Conservation (phyloP, 192 early-diverging fungal genomes). For the Gorgonomyces haynaldii region DNA sequence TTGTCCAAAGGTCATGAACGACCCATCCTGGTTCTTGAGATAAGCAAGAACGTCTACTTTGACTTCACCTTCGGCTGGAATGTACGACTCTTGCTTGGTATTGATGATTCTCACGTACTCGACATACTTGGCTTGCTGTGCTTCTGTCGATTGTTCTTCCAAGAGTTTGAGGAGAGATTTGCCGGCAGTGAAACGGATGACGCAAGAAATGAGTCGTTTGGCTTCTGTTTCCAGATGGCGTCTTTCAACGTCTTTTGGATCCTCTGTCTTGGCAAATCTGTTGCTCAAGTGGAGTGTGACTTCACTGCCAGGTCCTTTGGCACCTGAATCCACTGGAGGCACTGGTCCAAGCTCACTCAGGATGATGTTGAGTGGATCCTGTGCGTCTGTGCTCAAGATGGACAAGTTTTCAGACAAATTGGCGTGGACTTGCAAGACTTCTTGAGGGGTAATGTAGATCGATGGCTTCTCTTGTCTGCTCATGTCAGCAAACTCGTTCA, state of each 20-base stretch:
- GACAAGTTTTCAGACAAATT: conserved; percentile 63
- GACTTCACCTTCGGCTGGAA: neutral
- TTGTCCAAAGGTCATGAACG: conserved; percentile 59
- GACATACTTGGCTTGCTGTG: conserved; percentile 57
- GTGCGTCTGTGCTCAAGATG: conserved; percentile 4
- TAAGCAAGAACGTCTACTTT: neutral
- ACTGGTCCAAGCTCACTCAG: conserved; percentile 32
- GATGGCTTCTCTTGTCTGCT: conserved; percentile 63
- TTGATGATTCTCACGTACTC: conserved; percentile 2
- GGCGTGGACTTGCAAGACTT: conserved; percentile 84
- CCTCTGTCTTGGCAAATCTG: conserved; percentile 44
- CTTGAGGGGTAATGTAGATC: conserved; percentile 80
- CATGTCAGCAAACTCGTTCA: conserved; percentile 79
- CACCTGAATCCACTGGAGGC: conserved; percentile 13
- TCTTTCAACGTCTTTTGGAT: conserved; percentile 23
- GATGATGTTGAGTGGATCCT: conserved; percentile 34
- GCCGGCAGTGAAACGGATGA: conserved; percentile 79
- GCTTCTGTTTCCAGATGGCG: conserved; percentile 75
- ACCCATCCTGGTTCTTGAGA: no score
- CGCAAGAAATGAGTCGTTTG: conserved; percentile 74
- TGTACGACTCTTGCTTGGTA: neutral
- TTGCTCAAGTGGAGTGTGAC: conserved; percentile 59
- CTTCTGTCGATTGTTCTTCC: conserved; percentile 53
- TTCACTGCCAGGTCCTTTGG: conserved; percentile 32
- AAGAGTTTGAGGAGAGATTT: conserved; percentile 75